These are phyloP conservation scores for Miamiensis avidus DNA, from an alignment of 169 alveolate genomes.

Conservation along the genomic window DNA sequence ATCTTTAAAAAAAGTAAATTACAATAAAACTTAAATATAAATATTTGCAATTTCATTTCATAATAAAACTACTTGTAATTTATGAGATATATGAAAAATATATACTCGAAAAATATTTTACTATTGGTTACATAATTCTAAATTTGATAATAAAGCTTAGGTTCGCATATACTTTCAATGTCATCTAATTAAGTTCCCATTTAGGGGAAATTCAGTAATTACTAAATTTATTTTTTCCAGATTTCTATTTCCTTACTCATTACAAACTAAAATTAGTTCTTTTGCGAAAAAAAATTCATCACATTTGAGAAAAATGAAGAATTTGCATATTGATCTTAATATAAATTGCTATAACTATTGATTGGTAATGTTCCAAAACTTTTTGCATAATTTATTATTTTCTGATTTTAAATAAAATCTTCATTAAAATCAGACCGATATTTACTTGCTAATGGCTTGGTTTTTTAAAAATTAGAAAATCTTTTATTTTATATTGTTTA, in stretches of 20 bases:
- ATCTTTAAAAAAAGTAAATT: background rate
- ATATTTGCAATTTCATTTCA: too few relatives aligned
- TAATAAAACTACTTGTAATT: too few relatives aligned
- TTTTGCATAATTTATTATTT: too few relatives aligned
- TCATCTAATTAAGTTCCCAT: background rate
- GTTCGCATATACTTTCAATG: background rate
- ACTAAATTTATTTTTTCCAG: background rate
- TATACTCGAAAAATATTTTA: too few relatives aligned
- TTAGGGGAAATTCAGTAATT: background rate
- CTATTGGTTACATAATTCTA: too few relatives aligned
- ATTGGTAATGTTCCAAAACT: background rate
- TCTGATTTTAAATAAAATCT: background rate
- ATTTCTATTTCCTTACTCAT: background rate
- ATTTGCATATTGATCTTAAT: background rate
- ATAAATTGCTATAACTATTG: background rate
- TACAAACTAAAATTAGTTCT: background rate
- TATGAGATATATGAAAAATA: too few relatives aligned
- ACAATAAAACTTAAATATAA: too few relatives aligned
- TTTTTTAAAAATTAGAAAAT: background rate
- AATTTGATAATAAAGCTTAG: too few relatives aligned
- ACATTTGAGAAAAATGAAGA: background rate
- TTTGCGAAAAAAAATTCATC: background rate
- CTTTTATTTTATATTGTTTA: too few relatives aligned
- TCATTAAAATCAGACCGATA: background rate
- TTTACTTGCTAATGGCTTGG: too few relatives aligned